Evolutionary conservation across 768 basidiomycete genomes (phyloP), one percentile per base, ranked within the genome.

Genomic region (Rhizopogon vulgaris): DNA sequence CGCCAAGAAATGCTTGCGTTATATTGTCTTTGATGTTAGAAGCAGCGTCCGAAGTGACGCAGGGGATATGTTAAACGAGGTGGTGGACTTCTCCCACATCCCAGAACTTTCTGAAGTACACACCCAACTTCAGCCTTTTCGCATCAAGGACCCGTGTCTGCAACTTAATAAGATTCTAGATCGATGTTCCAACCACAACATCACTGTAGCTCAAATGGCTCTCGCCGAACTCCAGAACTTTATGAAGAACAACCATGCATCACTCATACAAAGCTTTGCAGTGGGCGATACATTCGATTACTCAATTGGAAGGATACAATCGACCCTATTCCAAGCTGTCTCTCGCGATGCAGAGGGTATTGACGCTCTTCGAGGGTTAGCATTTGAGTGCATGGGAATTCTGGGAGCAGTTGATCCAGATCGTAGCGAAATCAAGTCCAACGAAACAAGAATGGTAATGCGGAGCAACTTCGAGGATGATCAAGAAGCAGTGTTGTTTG

Each of bases 391-490:
- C 63, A 82, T 98, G 51, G 93, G 94, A 1, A 79, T 90, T 18
- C 70, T 98, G 11, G 96, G 96, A 6, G 96, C 96, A 2, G 78
- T 94, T 15, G 96, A 99, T 67, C 95, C 95, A 0, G 95, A 98
- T 72, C 79, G 96, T 45, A 87, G 88, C 60, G 86, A 90, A 56
- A 74, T 91, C 17, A 71, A 72, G 1, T 64, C 76, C 28, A 70
- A 68, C 36, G 84, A 87, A 55, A 67, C 78, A 2, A 76, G 78
- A 40, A 85, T 89, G 70, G 78, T 93, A 41, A 77, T 97, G 43
- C 73, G 83, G 54, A 80, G 77, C 61, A 94, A 97, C 64, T 96
- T 93, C 64, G 73, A 72, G 1, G 87, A 94, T 57, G 83, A 87
- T 45, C 73, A 72, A 12, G 94, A 97, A 67, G 79, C 89, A 0